These are phyloP conservation scores for Populus alba DNA, from an alignment of 345 rosid genomes.

Conservation along the genomic window DNA sequence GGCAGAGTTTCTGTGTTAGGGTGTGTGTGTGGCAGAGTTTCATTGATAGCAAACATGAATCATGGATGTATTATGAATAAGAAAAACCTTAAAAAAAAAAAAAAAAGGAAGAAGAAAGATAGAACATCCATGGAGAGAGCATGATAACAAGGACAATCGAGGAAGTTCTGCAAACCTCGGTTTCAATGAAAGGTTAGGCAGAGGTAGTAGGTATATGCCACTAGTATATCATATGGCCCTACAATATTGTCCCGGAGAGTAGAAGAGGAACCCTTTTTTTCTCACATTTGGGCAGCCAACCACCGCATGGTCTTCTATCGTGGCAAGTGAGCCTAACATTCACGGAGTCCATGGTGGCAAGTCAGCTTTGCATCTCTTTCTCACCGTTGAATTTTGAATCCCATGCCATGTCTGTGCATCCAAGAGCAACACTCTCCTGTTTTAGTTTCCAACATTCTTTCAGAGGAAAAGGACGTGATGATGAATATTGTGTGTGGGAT, in stretches of 20 bases:
- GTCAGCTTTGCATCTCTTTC: neutral
- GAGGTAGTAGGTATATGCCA: neutral
- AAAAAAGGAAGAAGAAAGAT: neutral
- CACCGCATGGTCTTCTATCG: constrained; percentile 10
- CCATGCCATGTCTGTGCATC: neutral
- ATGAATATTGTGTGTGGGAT: no score
- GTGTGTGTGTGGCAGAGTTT: no score
- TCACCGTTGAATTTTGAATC: neutral
- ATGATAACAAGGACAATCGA: neutral
- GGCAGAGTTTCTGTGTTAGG: no score
- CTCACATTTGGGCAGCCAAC: constrained; percentile 13
- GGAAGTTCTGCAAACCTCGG: constrained; percentile 8
- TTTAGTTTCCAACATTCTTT: neutral
- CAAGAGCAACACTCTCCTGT: neutral
- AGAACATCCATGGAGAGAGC: neutral
- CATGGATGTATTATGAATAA: neutral
- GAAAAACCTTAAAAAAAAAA: neutral
- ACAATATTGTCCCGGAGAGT: neutral
- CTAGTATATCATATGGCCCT: constrained; percentile 8
- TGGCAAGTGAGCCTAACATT: no score
- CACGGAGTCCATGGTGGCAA: neutral
- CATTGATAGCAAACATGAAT: no score
- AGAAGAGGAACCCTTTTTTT: neutral
- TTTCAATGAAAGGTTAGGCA: neutral
- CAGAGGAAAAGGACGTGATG: no score